A percentile compares a stretch with the other conserved stretches of the same genome.
Conservation (phyloP, 2,329 filamentous ascomycete genomes). For the Clonostachys rosea region DNA sequence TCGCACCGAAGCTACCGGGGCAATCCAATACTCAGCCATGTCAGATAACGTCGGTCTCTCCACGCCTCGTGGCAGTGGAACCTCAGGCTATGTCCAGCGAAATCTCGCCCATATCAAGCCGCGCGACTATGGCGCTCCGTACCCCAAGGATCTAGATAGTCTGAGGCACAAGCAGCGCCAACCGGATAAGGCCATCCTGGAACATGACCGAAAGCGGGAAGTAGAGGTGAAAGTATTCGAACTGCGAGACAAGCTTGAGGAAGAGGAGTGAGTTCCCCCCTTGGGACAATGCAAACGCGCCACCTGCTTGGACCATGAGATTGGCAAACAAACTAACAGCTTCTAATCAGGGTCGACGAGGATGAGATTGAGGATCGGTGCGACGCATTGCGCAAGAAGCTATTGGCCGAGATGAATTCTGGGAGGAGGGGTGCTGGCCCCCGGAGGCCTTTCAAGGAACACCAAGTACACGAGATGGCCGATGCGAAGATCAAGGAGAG, state of each 20-base stretch:
- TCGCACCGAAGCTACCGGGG: neutral
- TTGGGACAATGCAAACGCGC: no score
- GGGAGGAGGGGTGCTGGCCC: slow-evolving; percentile 22
- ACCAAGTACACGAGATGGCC: slow-evolving; percentile 94
- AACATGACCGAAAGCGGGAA: slow-evolving; percentile 87
- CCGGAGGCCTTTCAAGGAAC: slow-evolving; percentile 68
- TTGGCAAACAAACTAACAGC: slow-evolving; percentile 3
- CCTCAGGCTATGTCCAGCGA: slow-evolving; percentile 95
- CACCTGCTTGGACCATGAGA: slow-evolving; percentile 4
- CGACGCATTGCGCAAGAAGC: slow-evolving; percentile 33
- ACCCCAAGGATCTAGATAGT: slow-evolving; percentile 62
- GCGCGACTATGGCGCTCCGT: slow-evolving; percentile 75
- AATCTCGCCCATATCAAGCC: slow-evolving; percentile 86
- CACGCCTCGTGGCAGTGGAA: slow-evolving; percentile 91
- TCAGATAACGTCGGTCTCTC: slow-evolving; percentile 95
- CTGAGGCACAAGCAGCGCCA: slow-evolving; percentile 74
- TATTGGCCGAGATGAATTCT: slow-evolving; percentile 29
- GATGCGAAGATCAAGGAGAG: slow-evolving; percentile 96
- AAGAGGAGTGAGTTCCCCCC: slow-evolving; percentile 63
- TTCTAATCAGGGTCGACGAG: slow-evolving; percentile 62
- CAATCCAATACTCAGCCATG: slow-evolving; percentile 48
- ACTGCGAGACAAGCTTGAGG: slow-evolving; percentile 84
- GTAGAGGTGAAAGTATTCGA: slow-evolving; percentile 94
- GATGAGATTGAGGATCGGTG: slow-evolving; percentile 77
- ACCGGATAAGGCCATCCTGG: slow-evolving; percentile 87